Evolutionary conservation across 2,329 filamentous ascomycete species (phyloP).

Genomic region (Salinomyces thailandicus): DNA sequence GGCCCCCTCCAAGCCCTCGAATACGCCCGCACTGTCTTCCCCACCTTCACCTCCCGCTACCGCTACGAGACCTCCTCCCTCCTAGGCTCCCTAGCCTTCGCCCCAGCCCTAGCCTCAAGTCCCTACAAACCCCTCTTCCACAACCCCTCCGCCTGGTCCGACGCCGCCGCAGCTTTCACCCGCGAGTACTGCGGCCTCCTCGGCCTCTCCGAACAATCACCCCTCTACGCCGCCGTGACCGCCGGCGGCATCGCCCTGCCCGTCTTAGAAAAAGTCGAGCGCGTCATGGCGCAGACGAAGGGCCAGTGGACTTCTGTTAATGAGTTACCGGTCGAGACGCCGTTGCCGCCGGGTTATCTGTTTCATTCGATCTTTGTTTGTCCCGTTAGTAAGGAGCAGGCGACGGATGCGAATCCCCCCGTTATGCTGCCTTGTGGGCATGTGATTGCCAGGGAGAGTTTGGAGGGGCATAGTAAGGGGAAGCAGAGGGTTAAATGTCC

Average conservation of each 20-base stretch:
- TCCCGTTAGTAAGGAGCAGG: constrained; percentile 92
- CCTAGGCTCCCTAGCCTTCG: constrained; percentile 69
- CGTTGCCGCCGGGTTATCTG: constrained; percentile 52
- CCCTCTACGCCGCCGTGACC: constrained; percentile 83
- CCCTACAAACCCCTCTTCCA: constrained; percentile 74
- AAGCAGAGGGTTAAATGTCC: constrained; percentile 76
- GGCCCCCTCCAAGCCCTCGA: constrained; percentile 56
- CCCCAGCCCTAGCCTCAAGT: constrained; percentile 60
- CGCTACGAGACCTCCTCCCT: constrained; percentile 71
- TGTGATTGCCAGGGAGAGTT: constrained; percentile 75
- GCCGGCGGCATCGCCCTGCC: constrained; percentile 88
- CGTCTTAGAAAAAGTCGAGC: constrained; percentile 75
- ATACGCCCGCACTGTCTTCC: constrained; percentile 68
- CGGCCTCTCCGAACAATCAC: constrained; percentile 80
- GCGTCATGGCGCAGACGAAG: constrained; percentile 75
- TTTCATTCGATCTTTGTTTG: constrained; percentile 98
- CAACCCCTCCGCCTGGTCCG: constrained; percentile 64
- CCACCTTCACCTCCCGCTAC: constrained; percentile 63
- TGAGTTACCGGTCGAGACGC: constrained; percentile 68
- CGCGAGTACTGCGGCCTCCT: constrained; percentile 83
- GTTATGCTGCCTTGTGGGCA: constrained; percentile 97
- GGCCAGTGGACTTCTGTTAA: constrained; percentile 91
- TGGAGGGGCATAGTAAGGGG: constrained; percentile 70
- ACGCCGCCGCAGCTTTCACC: constrained; percentile 69
- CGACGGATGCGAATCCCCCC: constrained; percentile 81